phyloP scores from a whole-genome alignment of 306 rosid species.

The Begonia masoniana region DNA sequence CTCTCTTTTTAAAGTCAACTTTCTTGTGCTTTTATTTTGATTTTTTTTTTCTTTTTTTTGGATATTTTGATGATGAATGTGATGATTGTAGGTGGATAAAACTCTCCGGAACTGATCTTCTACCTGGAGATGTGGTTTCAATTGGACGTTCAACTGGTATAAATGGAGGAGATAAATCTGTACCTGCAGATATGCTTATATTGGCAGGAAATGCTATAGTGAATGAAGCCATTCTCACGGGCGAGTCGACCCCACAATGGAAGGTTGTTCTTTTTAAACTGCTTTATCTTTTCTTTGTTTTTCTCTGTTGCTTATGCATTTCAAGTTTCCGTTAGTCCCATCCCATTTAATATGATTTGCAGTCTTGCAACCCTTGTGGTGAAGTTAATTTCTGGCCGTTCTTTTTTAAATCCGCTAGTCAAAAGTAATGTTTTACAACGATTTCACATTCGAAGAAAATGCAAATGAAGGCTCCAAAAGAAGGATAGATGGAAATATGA shows the following conservation, averaged over 20 bases:
- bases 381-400: too few relatives aligned
- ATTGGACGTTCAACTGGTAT: conserved; percentile 77
- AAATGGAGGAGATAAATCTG: conserved; percentile 89
- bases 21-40: conserved; percentile 1
- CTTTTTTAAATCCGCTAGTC: too few relatives aligned
- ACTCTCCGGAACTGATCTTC: conserved; percentile 78
- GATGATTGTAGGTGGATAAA: conserved; percentile 66
- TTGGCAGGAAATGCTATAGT: conserved; percentile 95
- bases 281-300: conserved; percentile 23
- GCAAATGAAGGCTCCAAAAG: too few relatives aligned
- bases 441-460: too few relatives aligned
- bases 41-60: conserved; percentile 4
- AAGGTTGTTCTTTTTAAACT: conserved; percentile 41
- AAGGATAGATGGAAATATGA: too few relatives aligned
- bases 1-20: not conserved
- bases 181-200: conserved; percentile 97
- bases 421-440: too few relatives aligned
- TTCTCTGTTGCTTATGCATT: not conserved
- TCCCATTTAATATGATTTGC: too few relatives aligned
- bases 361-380: too few relatives aligned
- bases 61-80: conserved; percentile 2
- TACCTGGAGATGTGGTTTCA: conserved; percentile 98
- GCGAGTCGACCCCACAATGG: conserved; percentile 99
- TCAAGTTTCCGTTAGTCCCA: not conserved
- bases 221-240: conserved; percentile 98